These are phyloP conservation scores for Saccharomycopsis microspora DNA, from an alignment of 805 yeast species.

Conservation along the genomic window DNA sequence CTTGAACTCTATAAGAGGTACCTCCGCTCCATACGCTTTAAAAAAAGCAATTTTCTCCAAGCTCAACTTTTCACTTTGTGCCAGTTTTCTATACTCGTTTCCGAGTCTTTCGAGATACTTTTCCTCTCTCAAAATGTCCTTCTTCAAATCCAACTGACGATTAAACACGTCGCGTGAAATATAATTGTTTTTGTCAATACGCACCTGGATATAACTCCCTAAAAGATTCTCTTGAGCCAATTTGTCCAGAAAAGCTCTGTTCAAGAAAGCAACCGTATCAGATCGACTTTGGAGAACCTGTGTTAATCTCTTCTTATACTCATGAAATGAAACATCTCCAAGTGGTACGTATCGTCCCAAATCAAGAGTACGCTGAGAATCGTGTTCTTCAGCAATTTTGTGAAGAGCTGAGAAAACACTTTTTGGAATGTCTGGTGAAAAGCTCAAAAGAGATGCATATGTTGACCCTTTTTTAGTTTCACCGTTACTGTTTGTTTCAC, in stretches of 20 bases:
- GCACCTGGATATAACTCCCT: slow-evolving; percentile 9
- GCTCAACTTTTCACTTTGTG: neutral
- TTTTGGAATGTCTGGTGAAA: no score
- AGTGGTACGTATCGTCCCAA: neutral
- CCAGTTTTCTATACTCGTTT: slow-evolving; percentile 4
- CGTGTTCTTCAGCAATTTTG: neutral
- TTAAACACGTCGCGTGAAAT: slow-evolving; percentile 5
- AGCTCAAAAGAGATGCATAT: no score
- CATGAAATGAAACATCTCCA: slow-evolving; percentile 1
- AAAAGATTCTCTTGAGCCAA: slow-evolving; percentile 4
- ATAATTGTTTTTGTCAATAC: slow-evolving; percentile 13
- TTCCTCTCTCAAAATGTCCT: slow-evolving; percentile 8
- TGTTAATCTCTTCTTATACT: neutral
- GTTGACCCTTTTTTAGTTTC: no score
- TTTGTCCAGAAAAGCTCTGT: neutral
- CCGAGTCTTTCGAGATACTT: slow-evolving; percentile 9
- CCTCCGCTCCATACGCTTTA: neutral
- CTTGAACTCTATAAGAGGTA: neutral
- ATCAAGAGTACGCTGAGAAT: neutral
- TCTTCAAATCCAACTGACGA: slow-evolving; percentile 9
- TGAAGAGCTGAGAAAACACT: no score
- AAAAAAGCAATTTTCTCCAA: slow-evolving; percentile 5
- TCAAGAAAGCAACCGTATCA: neutral
- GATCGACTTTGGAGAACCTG: slow-evolving; percentile 7
- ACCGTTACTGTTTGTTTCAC: no score